Evolutionary conservation across 164 flowering plant species (phyloP).

Genomic region (Cinnamomum micranthum): DNA sequence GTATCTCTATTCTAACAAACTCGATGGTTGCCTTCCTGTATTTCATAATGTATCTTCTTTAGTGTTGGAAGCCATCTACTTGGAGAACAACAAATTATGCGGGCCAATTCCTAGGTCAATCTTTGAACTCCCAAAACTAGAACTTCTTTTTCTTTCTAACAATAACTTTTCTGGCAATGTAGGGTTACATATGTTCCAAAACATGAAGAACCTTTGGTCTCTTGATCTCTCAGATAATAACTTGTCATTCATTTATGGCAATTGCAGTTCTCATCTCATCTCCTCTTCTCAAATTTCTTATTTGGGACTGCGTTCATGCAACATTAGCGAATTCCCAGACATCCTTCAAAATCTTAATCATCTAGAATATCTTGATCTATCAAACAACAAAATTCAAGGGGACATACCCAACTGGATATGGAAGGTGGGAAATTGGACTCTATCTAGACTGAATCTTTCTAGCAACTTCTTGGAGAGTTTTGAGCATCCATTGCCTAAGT

Average conservation of each 20-base stretch:
- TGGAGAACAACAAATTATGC: too few relatives aligned
- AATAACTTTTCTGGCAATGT: too few relatives aligned
- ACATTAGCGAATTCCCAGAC: constrained; percentile 16
- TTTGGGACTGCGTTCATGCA: constrained; percentile 8
- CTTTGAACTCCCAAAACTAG: too few relatives aligned
- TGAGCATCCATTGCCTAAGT: not conserved
- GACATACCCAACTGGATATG: constrained; percentile 7
- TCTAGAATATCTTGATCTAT: not conserved
- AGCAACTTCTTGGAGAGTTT: not conserved
- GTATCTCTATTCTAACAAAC: not conserved
- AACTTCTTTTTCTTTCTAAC: too few relatives aligned
- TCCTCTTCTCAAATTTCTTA: not conserved
- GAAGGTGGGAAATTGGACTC: not conserved
- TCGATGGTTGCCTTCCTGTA: not conserved
- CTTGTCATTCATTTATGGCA: too few relatives aligned
- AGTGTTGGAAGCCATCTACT: too few relatives aligned
- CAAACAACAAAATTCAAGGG: not conserved
- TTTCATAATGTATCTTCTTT: not conserved
- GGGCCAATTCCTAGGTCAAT: too few relatives aligned
- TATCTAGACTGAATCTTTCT: constrained; percentile 1
- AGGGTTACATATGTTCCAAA: too few relatives aligned
- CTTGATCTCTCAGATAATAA: not conserved
- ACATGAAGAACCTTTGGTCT: not conserved
- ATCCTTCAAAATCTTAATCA: constrained; percentile 1
- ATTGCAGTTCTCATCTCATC: not conserved